phyloP scores from a whole-genome alignment of 2,329 filamentous ascomycete genomes.

The Penicillium olsonii region DNA sequence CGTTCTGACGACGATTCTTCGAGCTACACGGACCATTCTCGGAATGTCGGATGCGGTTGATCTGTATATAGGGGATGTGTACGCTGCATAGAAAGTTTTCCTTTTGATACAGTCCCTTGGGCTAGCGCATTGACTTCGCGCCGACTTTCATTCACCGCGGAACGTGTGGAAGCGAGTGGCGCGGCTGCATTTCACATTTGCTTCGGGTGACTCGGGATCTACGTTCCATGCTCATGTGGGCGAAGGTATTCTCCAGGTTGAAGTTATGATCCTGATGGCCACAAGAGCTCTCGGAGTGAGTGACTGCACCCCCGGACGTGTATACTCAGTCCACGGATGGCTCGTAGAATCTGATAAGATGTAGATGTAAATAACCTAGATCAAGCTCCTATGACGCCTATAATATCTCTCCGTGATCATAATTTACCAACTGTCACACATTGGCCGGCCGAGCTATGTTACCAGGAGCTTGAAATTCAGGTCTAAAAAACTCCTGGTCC shows the following conservation, averaged over 20 bases:
- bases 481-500: too few relatives aligned
- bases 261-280: background rate
- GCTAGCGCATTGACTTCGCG: background rate
- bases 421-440: too few relatives aligned
- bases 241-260: background rate
- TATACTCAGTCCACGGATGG: too few relatives aligned
- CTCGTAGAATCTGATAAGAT: background rate
- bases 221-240: background rate
- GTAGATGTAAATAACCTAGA: background rate
- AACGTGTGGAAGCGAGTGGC: background rate
- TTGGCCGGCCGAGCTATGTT: too few relatives aligned
- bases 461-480: too few relatives aligned
- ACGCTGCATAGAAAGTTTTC: constrained; percentile 28
- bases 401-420: background rate
- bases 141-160: background rate
- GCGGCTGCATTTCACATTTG: background rate
- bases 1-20: constrained; percentile 6
- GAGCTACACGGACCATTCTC: constrained; percentile 12
- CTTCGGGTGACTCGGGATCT: background rate
- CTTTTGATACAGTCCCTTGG: constrained; percentile 10
- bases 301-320: too few relatives aligned
- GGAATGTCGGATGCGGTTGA: constrained; percentile 20
- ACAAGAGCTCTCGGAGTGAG: background rate
- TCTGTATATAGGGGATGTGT: constrained; percentile 32
- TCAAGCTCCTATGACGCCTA: background rate